These are phyloP conservation scores for Cordyceps fumosorosea DNA, from an alignment of 2,329 filamentous ascomycete species.

Conservation along the genomic window DNA sequence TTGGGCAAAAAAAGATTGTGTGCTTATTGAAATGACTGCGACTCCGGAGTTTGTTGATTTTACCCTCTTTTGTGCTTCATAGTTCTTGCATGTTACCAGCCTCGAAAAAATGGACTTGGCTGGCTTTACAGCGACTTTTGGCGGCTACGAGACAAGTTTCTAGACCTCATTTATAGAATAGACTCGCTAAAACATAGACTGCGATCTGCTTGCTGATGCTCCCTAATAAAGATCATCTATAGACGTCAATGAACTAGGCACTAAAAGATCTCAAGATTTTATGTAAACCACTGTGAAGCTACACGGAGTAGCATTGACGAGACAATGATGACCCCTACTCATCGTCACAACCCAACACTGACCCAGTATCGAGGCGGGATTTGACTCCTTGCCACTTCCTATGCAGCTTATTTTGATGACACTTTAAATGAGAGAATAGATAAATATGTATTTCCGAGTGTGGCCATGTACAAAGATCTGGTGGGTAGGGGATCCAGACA, in stretches of 20 bases:
- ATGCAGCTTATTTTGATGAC: too few species aligned
- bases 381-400: too few species aligned
- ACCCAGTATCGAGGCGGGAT: too few species aligned
- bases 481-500: background rate
- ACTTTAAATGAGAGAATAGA: too few species aligned
- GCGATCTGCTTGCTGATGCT: background rate
- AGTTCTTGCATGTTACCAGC: background rate
- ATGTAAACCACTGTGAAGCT: too few species aligned
- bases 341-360: too few species aligned
- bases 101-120: background rate
- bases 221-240: too few species aligned
- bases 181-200: slow-evolving; percentile 3
- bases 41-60: background rate
- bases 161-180: slow-evolving; percentile 1
- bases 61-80: background rate
- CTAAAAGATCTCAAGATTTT: too few species aligned
- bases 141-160: background rate
- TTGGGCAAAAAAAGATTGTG: background rate
- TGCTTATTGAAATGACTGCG: background rate
- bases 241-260: too few species aligned
- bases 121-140: slow-evolving; percentile 1
- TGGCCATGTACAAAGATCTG: background rate
- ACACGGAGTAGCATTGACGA: too few species aligned
- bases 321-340: too few species aligned
- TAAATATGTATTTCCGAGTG: too few species aligned